phyloP scores from a whole-genome alignment of 768 basidiomycete species.

The Auricularia sp. region DNA sequence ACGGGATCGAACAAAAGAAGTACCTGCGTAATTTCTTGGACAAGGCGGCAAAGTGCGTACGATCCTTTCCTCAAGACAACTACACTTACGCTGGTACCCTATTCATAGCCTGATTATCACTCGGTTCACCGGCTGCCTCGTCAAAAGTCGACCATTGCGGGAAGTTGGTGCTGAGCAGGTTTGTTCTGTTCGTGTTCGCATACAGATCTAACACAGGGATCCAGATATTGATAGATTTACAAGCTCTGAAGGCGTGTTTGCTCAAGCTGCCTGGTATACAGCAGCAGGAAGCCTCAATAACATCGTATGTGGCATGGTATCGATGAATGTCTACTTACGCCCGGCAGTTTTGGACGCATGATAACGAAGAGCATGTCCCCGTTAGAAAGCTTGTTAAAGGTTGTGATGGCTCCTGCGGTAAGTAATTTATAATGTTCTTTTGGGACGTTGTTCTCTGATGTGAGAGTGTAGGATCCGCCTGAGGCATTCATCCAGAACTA shows the following conservation, averaged over 20 bases:
- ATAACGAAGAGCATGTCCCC: slow-evolving; percentile 71
- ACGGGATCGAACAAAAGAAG: slow-evolving; percentile 87
- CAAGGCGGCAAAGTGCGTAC: slow-evolving; percentile 73
- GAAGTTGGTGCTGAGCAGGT: slow-evolving; percentile 96
- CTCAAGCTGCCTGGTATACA: slow-evolving; percentile 63
- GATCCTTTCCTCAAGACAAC: neutral
- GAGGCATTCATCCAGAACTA: slow-evolving; percentile 96
- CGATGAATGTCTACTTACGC: slow-evolving; percentile 9
- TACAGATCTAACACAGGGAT: neutral
- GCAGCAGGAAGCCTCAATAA: slow-evolving; percentile 11
- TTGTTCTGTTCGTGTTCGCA: slow-evolving; percentile 4
- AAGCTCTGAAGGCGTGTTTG: slow-evolving; percentile 73
- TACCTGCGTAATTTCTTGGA: slow-evolving; percentile 89
- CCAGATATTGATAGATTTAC: slow-evolving; percentile 83
- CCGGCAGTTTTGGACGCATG: slow-evolving; percentile 60
- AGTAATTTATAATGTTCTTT: slow-evolving; percentile 17
- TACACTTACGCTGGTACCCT: neutral
- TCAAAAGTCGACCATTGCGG: slow-evolving; percentile 81
- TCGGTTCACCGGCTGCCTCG: slow-evolving; percentile 82
- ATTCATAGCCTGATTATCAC: slow-evolving; percentile 61
- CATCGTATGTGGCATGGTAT: slow-evolving; percentile 16
- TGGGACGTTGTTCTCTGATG: neutral
- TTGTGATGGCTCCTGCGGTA: slow-evolving; percentile 87
- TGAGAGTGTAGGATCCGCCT: slow-evolving; percentile 59
- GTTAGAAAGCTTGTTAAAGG: slow-evolving; percentile 88